Base-by-base conservation (phyloP, 129 eudicot species). In the Calendula officinalis region DNA sequence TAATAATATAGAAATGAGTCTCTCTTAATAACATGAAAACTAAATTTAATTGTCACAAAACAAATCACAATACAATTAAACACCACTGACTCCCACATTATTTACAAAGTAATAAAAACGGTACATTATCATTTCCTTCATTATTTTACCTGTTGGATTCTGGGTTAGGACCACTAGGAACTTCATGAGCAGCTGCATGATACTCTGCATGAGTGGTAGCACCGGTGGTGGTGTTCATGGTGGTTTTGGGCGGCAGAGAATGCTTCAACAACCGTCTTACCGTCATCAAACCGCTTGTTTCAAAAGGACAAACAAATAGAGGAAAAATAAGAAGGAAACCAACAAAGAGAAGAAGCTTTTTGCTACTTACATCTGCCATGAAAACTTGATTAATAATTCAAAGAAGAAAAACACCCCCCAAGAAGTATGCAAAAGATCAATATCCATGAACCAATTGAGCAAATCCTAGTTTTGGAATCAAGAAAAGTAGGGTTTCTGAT, bases 111-210 rank as follows among this genome's bases (percentile, higher is more conserved):
- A 14, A 48, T 48, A n/a, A 42, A 70, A 50, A 48, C 6, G 16
- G 65, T 63, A 56, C 71, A 66, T 44, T 37, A 27, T 13, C 7
- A 56, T 27, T 49, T 66, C 67, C 78, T 57, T 49, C 73, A 27
- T 44, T 45, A 42, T 17, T 48, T 71, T 74, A 81, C 82, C 69
- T 62, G 82, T 83, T 83, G 66, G 84, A 79, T 58, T 83, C 88
- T 1, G 92, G 92, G 62, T 85, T 85, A 3, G 63, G 63, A 57
- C 63, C 63, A 57, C 63, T 57, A 3, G 92, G 92, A 61, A 85
- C 92, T 43, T 82, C 80, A 75, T 81, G 92, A 63, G 92, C 87
- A 62, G 76, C 87, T 39, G 77, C 85, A 65, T 72, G 64, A 76
- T 75, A 81, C 58, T 65, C 66, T 37, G 41, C 72, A 41, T 57